Evolutionary conservation across 2,329 filamentous ascomycete genomes (phyloP).

Genomic region (Colletotrichum sojae): DNA sequence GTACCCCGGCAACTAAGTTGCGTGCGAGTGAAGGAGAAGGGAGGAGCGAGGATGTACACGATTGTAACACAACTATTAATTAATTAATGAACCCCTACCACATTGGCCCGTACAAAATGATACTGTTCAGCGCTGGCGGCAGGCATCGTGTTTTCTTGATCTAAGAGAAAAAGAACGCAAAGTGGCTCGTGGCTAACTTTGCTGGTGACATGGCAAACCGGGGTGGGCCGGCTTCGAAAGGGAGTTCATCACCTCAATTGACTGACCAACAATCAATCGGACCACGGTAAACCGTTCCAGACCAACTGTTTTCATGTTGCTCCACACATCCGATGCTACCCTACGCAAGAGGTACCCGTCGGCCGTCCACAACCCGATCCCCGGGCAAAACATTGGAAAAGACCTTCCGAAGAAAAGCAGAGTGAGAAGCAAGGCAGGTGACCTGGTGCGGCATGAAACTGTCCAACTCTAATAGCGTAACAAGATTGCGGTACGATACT

Average conservation of each 20-base stretch:
- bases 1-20: constrained; percentile 32
- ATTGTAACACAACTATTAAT: constrained; percentile 2
- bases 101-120: neutral
- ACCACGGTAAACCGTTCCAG: neutral
- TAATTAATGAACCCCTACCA: constrained; percentile 13
- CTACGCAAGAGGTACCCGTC: no score
- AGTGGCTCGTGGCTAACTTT: neutral
- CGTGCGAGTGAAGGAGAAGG: no score
- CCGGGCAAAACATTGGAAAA: no score
- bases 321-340: neutral
- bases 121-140: neutral
- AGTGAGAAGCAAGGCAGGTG: no score
- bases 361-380: no score
- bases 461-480: no score
- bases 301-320: neutral
- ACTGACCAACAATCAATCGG: neutral
- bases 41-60: neutral
- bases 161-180: neutral
- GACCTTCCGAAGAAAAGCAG: no score
- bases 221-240: neutral
- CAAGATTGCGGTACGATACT: no score
- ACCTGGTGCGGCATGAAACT: no score
- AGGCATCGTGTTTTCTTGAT: neutral
- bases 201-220: neutral
- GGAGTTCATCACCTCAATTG: neutral